phyloP scores from a whole-genome alignment of 345 rosid genomes.

The Brassica rapa region DNA sequence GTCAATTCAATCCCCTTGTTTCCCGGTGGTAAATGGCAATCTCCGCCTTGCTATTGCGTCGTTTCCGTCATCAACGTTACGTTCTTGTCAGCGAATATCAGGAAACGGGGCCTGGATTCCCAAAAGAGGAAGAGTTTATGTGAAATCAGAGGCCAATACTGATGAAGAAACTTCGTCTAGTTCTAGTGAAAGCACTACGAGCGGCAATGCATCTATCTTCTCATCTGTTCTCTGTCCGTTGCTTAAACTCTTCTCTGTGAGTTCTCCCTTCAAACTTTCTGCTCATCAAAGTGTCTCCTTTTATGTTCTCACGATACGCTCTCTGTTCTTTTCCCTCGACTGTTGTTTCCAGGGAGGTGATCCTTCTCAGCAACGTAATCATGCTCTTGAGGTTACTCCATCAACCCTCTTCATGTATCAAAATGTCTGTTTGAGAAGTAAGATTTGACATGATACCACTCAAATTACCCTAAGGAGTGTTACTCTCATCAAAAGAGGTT shows the following conservation, averaged over 20 bases:
- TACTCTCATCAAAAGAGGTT: too few species aligned
- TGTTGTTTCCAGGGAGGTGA: constrained; percentile 66
- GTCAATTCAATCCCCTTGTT: neutral
- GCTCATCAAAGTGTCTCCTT: neutral
- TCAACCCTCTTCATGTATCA: neutral
- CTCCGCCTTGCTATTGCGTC: neutral
- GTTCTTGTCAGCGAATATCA: neutral
- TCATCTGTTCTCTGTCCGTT: constrained; percentile 78
- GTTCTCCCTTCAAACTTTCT: constrained; percentile 17
- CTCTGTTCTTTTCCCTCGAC: neutral
- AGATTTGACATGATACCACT: too few species aligned
- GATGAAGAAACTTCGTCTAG: neutral
- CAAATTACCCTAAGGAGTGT: too few species aligned
- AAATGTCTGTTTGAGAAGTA: too few species aligned
- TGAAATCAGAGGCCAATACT: neutral
- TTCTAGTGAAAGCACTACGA: neutral
- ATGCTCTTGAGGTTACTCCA: constrained; percentile 57
- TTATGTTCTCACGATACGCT: neutral
- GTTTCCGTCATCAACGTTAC: neutral
- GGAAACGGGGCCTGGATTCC: neutral
- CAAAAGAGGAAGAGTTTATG: neutral
- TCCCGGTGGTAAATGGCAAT: neutral
- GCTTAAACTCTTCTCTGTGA: constrained; percentile 75
- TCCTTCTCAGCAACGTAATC: constrained; percentile 65
- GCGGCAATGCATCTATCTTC: constrained; percentile 48